Percentiles rank a stretch among this genome's conserved stretches.
Conservation (phyloP, 257 asterid species). For the Plantago elongata region DNA sequence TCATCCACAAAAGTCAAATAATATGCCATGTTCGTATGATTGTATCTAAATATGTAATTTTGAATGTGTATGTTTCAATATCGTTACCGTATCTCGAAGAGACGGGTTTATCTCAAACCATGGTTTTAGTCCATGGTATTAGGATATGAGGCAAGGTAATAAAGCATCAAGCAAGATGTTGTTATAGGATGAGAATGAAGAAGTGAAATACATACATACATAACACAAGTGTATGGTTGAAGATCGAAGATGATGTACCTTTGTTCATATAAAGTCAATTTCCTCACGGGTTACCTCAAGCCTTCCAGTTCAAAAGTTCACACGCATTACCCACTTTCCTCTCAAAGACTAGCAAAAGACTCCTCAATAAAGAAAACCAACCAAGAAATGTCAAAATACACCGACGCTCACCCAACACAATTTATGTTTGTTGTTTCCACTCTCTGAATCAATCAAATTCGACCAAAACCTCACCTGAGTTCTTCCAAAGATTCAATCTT, state of each 20-base stretch:
- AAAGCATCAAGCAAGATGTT: too few species aligned
- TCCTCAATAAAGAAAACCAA: conserved; percentile 9
- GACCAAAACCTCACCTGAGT: too few species aligned
- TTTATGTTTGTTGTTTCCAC: not conserved
- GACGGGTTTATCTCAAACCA: too few species aligned
- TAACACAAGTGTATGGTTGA: conserved; percentile 35
- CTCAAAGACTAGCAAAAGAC: not conserved
- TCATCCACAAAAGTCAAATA: too few species aligned
- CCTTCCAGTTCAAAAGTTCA: conserved; percentile 74
- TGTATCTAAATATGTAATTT: too few species aligned
- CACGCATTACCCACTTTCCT: conserved; percentile 32
- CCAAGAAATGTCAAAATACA: conserved; percentile 14
- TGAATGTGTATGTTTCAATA: too few species aligned
- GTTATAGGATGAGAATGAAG: not conserved
- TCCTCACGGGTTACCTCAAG: conserved; percentile 57
- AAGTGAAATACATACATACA: not conserved
- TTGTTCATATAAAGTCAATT: conserved; percentile 33
- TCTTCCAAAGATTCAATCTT: not conserved
- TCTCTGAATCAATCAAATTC: too few species aligned
- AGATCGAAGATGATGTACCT: conserved; percentile 18
- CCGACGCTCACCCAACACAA: conserved; percentile 21
- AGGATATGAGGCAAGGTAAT: too few species aligned
- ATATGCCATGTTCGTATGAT: too few species aligned
- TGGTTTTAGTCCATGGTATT: too few species aligned
- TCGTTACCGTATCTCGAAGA: too few species aligned